Evolutionary conservation across 768 basidiomycete genomes (phyloP).

Genomic region (Mycena rosella): DNA sequence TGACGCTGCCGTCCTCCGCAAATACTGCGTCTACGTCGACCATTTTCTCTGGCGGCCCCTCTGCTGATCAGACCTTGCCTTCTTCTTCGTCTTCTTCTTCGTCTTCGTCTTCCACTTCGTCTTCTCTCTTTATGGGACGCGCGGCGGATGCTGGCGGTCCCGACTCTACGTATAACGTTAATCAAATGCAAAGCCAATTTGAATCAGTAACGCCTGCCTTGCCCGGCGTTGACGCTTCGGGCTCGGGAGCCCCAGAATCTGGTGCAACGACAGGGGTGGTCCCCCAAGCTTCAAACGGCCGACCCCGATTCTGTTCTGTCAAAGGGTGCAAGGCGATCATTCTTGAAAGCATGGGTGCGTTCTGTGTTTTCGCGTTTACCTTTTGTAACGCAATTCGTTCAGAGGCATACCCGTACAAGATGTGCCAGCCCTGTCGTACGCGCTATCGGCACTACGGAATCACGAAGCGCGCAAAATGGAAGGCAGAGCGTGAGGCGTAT

Average conservation of each 20-base stretch:
- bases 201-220: not conserved
- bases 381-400: not conserved
- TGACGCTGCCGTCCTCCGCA: conserved; percentile 47
- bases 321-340: conserved; percentile 66
- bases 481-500: conserved; percentile 57
- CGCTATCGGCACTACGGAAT: conserved; percentile 66
- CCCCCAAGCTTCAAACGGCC: conserved; percentile 4
- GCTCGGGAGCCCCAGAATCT: not conserved
- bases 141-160: not conserved
- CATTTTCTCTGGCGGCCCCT: not conserved
- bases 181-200: not conserved
- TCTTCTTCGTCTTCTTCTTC: not conserved
- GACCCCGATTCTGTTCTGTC: conserved; percentile 61
- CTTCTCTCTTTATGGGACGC: not conserved
- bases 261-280: not conserved
- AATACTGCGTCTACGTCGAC: not conserved
- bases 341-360: conserved; percentile 46
- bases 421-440: conserved; percentile 61
- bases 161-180: not conserved
- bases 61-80: not conserved
- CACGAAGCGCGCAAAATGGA: conserved; percentile 69
- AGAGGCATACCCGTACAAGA: conserved; percentile 54
- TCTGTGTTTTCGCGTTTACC: conserved; percentile 37
- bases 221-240: not conserved
- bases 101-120: not conserved